Evolutionary conservation across 805 yeast genomes (phyloP).

Genomic region (Teunomyces cretensis): DNA sequence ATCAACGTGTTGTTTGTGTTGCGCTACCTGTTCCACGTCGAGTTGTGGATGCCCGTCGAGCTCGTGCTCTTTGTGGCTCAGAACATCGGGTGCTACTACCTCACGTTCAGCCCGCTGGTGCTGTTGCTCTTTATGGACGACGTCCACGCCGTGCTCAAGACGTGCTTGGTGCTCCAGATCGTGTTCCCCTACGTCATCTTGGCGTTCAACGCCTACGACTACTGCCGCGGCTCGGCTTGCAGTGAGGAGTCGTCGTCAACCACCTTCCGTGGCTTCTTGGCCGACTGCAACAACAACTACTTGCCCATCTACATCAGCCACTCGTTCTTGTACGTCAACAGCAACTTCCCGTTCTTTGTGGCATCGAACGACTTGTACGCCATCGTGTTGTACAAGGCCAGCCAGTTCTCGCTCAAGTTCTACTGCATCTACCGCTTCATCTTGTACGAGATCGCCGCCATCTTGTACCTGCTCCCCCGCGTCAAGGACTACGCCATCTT

Average conservation of each 20-base stretch:
- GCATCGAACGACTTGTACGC: not conserved
- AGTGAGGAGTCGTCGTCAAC: too few relatives aligned
- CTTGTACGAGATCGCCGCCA: slow-evolving; percentile 25
- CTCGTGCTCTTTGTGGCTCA: slow-evolving; percentile 19
- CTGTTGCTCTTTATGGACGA: slow-evolving; percentile 9
- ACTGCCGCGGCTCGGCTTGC: not conserved
- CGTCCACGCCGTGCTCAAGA: slow-evolving; percentile 11
- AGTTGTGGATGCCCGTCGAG: slow-evolving; percentile 17
- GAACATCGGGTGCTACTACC: slow-evolving; percentile 14
- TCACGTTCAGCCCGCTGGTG: slow-evolving; percentile 10
- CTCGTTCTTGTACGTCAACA: slow-evolving; percentile 29
- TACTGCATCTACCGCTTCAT: slow-evolving; percentile 33
- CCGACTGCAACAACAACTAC: slow-evolving; percentile 32
- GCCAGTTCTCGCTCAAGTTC: slow-evolving; percentile 29
- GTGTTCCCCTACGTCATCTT: slow-evolving; percentile 21
- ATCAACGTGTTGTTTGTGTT: slow-evolving; percentile 29
- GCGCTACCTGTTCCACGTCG: slow-evolving; percentile 19
- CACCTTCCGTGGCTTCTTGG: slow-evolving; percentile 11
- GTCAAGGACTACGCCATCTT: slow-evolving; percentile 10
- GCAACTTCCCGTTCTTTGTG: slow-evolving; percentile 17
- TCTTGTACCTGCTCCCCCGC: slow-evolving; percentile 11
- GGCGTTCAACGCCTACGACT: slow-evolving; percentile 8
- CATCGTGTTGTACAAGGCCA: slow-evolving; percentile 17
- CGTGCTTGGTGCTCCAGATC: slow-evolving; percentile 17
- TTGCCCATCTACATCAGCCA: slow-evolving; percentile 36